Evolutionary conservation across 352 stramenopile species (phyloP), one percentile per base, ranked within the genome.

Genomic region (Phytophthora macrochlamydospora): DNA sequence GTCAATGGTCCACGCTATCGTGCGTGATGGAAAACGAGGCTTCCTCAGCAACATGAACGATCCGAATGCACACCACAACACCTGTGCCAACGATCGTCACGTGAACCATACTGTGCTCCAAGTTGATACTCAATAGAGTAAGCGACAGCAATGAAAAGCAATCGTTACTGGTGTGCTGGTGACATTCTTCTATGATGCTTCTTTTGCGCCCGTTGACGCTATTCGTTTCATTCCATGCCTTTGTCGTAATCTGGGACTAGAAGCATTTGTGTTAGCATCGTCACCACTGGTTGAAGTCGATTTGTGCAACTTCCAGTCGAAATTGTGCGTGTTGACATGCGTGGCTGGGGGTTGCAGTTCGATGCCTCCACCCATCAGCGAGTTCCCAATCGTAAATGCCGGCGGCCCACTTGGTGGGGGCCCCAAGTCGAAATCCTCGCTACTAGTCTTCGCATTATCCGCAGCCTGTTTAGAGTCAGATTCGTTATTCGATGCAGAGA

Each of bases 361-460:
- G 31, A 95, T 95, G 46, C 87, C 85, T 35, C 87, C 87, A 56
- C 87, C 87, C 67, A 93, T 90, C 32, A 95, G 84, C 33, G 87
- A 95, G 59, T 95, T 87, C 62, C 90, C 75, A 48, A 93, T 79
- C 6, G 62, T 73, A 37, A 95, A 88, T 7, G 74, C 71, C 32
- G 87, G 87, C 0, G 85, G 80, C 0, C 72, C 82, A 35, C 55
- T 74, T 3, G 87, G 87, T 12, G 87, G 85, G 2, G 87, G 80
- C 0, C 87, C 87, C 1, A 95, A 62, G 44, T 92, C 83, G 14
- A 51, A 50, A 1, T 71, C 64, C 24, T 68, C 70, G 30, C 49
- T 61, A 31, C 64, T 52, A 18, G 13, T 61, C 7, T 50, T 48
- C 29, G 52, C 62, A 32, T 66, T 46, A 11, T 67, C 54, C 8